Base-by-base conservation (phyloP, 2,329 filamentous ascomycete genomes). In the Zymoseptoria passerinii region DNA sequence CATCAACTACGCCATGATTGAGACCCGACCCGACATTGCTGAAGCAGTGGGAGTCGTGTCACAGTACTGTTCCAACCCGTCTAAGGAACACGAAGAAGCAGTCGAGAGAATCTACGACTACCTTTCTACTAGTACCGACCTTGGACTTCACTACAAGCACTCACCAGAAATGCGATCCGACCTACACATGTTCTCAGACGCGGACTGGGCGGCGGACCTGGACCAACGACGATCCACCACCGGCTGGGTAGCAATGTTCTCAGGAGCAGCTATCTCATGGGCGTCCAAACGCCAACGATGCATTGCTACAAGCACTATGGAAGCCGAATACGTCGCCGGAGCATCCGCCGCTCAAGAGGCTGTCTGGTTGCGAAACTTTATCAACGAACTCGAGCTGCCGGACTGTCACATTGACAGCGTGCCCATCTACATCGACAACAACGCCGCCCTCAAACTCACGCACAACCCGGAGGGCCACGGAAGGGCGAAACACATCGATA, bases 401-500 rank as follows among this genome's bases (percentile, higher is more conserved):
- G 35, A 19, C 16, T 23, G 55, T 10, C n/a, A 53, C 3, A 44
- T 56, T n/a, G n/a, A 56, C 4, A 27, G 19, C 19, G 52, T 61
- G 7, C 53, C 48, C 19, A 40, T 58, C 8, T 48, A 50, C n/a
- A 58, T 58, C 44, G 53, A 61, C 54, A 60, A 60, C 44, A 52
- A 60, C 13, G 19, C 48, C 8, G 52, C 49, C 8, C 29, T 61
- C 48, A 19, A 50, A 13, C 50, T 56, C 8, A 27, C 50, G 13
- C 48, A 29, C 48, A 61, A 59, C 29, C 53, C 29, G 23, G 53
- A 54, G 20, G 20, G 53, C n/a, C 35, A 56, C 48, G 35, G 50
- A 13, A 10, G 28, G 10, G 23, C 50, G 9, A 61, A 61, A 48
- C 40, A 61, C 28, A 61, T 61, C 8, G 44, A 60, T 3, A 8